Evolutionary conservation across 768 basidiomycete species (phyloP), one percentile per base, ranked within the genome.

Genomic region (Calocera viscosa): DNA sequence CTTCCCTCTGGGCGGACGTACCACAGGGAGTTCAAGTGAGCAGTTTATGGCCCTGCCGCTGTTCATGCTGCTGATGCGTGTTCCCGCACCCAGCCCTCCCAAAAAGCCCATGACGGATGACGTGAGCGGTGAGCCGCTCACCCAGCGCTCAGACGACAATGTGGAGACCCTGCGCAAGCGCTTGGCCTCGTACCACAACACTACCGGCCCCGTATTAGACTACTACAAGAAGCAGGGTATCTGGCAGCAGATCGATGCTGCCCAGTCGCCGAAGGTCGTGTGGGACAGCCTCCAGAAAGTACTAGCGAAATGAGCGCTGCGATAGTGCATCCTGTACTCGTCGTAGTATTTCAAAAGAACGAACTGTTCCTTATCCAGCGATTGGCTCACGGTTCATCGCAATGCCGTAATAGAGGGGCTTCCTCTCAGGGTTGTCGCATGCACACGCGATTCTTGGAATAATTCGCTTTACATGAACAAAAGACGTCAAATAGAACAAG

Each of bases 111-210:
- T 91, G 82, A 82, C 82, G 22, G 96, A 99, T 78, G 96, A 99
- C 76, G 80, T 90, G 38, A 90, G 94, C 2, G 96, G 96, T 67
- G 95, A 99, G 78, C 91, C 93, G 39, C 85, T 99, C 71, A 88
- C 95, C 73, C 95, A 97, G 77, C 89, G 96, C 69, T 93, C 94
- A 10, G 96, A 99, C 76, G 96, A 99, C 80, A 99, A 97, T 71
- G 91, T 93, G 69, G 92, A 96, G 76, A 91, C 94, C 14, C 83
- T 99, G 65, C 84, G 86, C 71, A 96, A 94, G 78, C 89, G 96
- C 43, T 82, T 99, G 67, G 71, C 76, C 1, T 85, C 90, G n/a
- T 98, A 88, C 82, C 96, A 99, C 80, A 76, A 82, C 35, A 94
- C 96, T 78, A 99, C 96, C 16, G 90, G 89, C 1, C 95, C 96